A percentile compares a stretch with the other conserved stretches of the same genome.
Evolutionary conservation across 2,329 filamentous ascomycete species (phyloP).

Genomic region (Diaporthe eres): DNA sequence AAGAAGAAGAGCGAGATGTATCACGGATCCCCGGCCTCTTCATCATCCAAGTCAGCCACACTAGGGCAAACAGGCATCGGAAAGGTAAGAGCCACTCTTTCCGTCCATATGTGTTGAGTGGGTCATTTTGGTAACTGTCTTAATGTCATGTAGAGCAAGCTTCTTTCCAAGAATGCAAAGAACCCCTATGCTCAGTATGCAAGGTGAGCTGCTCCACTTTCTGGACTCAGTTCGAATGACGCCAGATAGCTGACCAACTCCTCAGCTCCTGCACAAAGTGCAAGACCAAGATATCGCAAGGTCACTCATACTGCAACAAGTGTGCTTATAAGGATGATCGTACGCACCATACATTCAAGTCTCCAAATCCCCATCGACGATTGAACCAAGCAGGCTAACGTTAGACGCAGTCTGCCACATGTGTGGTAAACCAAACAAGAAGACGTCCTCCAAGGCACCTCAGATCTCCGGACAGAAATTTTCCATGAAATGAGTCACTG

Average conservation of each 20-base stretch:
- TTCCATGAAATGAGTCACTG: slow-evolving; percentile 66
- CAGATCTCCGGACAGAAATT: slow-evolving; percentile 73
- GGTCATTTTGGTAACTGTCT: not conserved
- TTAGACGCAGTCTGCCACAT: slow-evolving; percentile 68
- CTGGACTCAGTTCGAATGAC: not conserved
- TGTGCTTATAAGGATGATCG: slow-evolving; percentile 75
- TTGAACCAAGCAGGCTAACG: slow-evolving; percentile 5
- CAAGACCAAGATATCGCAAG: slow-evolving; percentile 75
- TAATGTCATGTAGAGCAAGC: slow-evolving; percentile 65
- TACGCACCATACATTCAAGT: slow-evolving; percentile 51
- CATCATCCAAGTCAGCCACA: slow-evolving; percentile 65
- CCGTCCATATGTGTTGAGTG: not conserved
- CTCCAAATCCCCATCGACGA: slow-evolving; percentile 32
- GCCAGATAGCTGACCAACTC: not conserved
- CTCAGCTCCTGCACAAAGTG: slow-evolving; percentile 69
- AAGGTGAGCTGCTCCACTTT: slow-evolving; percentile 48
- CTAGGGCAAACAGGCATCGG: slow-evolving; percentile 70
- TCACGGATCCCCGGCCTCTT: slow-evolving; percentile 68
- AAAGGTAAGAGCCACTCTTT: slow-evolving; percentile 61
- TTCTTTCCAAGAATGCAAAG: slow-evolving; percentile 74
- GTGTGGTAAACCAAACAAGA: slow-evolving; percentile 72
- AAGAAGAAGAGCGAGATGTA: slow-evolving; percentile 79
- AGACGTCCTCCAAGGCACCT: slow-evolving; percentile 64
- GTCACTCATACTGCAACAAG: slow-evolving; percentile 71
- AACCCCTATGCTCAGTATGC: slow-evolving; percentile 77